Conservation (phyloP, 371 early-diverging fungal genomes). For the Dichotomocladium elegans region DNA sequence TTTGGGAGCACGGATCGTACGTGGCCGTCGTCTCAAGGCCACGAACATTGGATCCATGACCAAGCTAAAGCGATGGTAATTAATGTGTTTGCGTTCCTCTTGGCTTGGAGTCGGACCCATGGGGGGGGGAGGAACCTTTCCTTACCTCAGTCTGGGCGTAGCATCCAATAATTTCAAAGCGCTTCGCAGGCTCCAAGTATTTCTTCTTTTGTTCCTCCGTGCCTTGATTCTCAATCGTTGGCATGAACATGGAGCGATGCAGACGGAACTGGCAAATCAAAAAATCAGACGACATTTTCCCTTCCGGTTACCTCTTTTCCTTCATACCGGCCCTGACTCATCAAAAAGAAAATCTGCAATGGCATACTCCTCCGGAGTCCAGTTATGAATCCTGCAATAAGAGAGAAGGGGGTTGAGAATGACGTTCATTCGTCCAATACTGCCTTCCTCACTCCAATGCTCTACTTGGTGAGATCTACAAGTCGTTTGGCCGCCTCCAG, state of each 20-base stretch:
- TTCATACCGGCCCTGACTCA: slow-evolving; percentile 52
- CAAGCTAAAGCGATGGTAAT: slow-evolving; percentile 33
- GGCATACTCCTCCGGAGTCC: slow-evolving; percentile 48
- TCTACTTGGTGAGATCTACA: slow-evolving; percentile 46
- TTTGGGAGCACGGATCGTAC: slow-evolving; percentile 62
- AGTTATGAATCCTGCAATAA: slow-evolving; percentile 37
- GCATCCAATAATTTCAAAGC: slow-evolving; percentile 72
- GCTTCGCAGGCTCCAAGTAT: slow-evolving; percentile 58
- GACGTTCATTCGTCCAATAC: no score
- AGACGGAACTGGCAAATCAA: slow-evolving; percentile 37
- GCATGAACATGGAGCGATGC: slow-evolving; percentile 71
- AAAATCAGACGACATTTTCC: no score
- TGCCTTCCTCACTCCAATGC: no score
- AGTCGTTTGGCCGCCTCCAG: slow-evolving; percentile 47
- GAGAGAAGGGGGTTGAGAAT: no score
- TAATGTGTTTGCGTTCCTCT: no score
- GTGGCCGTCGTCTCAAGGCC: slow-evolving; percentile 88
- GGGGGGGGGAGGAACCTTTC: background rate
- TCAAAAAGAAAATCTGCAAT: slow-evolving; percentile 56
- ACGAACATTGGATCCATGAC: slow-evolving; percentile 77
- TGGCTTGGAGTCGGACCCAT: no score
- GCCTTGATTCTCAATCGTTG: slow-evolving; percentile 63
- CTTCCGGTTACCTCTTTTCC: background rate
- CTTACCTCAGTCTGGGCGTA: slow-evolving; percentile 71
- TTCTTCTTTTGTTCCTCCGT: slow-evolving; percentile 62